Percentiles rank a stretch among this genome's conserved stretches.
Evolutionary conservation across 2,329 filamentous ascomycete species (phyloP).

Genomic region (Fusarium sp.): DNA sequence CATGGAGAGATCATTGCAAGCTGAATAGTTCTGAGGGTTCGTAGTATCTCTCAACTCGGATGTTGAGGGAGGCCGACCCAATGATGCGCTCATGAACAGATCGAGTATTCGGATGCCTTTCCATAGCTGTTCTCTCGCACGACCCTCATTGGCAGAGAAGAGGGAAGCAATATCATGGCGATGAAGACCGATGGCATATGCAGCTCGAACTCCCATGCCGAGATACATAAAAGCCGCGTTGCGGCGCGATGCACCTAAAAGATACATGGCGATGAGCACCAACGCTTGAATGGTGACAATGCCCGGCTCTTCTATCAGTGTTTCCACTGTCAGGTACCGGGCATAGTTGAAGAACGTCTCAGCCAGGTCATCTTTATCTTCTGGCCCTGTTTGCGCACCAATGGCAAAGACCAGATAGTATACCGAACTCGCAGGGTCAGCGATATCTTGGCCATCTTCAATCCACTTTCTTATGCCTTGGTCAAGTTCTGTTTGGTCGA

Average conservation of each 20-base stretch:
- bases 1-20: slow-evolving; percentile 48
- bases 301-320: slow-evolving; percentile 49
- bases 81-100: slow-evolving; percentile 47
- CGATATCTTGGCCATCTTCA: slow-evolving; percentile 28
- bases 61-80: slow-evolving; percentile 48
- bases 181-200: slow-evolving; percentile 48
- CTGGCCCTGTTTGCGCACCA: slow-evolving; percentile 47
- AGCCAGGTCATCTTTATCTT: slow-evolving; percentile 47
- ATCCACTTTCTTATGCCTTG: slow-evolving; percentile 44
- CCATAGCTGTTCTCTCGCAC: slow-evolving; percentile 46
- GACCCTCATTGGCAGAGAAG: slow-evolving; percentile 40
- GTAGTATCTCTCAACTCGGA: slow-evolving; percentile 42
- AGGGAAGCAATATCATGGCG: slow-evolving; percentile 43
- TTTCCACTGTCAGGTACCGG: slow-evolving; percentile 46
- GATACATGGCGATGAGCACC: slow-evolving; percentile 50
- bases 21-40: slow-evolving; percentile 36
- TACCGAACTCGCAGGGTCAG: slow-evolving; percentile 32
- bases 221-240: slow-evolving; percentile 53
- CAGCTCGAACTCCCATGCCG: slow-evolving; percentile 51
- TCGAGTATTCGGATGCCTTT: slow-evolving; percentile 47
- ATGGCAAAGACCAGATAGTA: slow-evolving; percentile 47
- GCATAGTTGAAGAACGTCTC: slow-evolving; percentile 49
- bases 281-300: slow-evolving; percentile 48
- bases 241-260: slow-evolving; percentile 47
- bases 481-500: slow-evolving; percentile 44